Evolutionary conservation across 163 green algal genomes (phyloP).

Genomic region (Chlamydomonas reinhardtii): DNA sequence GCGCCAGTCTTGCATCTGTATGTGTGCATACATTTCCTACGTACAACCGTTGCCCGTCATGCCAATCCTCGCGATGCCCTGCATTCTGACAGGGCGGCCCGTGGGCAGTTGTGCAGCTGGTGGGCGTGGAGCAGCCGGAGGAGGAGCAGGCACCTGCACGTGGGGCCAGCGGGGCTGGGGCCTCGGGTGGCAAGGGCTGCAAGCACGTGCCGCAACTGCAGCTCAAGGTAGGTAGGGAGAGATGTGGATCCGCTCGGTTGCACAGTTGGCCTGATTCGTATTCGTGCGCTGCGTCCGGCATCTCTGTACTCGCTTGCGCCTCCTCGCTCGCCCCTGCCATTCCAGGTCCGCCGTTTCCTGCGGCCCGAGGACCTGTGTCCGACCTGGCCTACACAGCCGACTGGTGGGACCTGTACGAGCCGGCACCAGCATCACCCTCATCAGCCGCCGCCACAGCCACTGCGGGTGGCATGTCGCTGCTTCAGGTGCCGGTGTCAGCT

Average conservation of each 20-base stretch:
- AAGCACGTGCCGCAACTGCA: neutral
- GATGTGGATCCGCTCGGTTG: too few species aligned
- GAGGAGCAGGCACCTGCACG: neutral
- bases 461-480: neutral
- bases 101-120: neutral
- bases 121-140: neutral
- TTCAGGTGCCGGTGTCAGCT: neutral
- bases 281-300: too few species aligned
- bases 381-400: conserved; percentile 82
- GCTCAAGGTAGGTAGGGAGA: neutral
- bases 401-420: conserved; percentile 81
- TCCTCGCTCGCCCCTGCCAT: too few species aligned
- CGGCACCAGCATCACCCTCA: neutral
- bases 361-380: conserved; percentile 89
- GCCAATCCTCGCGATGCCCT: too few species aligned
- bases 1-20: too few species aligned
- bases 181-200: neutral
- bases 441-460: too few species aligned
- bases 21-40: too few species aligned
- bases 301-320: neutral
- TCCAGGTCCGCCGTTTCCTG: conserved; percentile 82
- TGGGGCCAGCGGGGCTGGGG: neutral
- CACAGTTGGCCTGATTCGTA: too few species aligned
- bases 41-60: too few species aligned
- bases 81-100: neutral